phyloP scores from a whole-genome alignment of 345 rosid genomes.

The Populus ilicifolia region DNA sequence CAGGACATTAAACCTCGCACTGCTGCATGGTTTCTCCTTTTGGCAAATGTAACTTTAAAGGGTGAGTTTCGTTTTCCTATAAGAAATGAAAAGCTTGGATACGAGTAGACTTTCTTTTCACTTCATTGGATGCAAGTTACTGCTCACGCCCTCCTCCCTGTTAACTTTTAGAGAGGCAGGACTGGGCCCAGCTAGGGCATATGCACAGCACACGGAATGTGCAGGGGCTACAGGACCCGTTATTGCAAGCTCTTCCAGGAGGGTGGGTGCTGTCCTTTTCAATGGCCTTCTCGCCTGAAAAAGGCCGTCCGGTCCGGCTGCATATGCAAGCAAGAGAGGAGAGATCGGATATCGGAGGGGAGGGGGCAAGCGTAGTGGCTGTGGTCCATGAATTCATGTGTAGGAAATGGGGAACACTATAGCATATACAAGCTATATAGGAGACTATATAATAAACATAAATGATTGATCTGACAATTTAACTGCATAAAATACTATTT shows the following conservation, averaged over 20 bases:
- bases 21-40: no score
- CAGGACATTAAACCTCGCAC: no score
- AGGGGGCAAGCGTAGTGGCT: slow-evolving; percentile 2
- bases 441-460: not conserved
- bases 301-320: not conserved
- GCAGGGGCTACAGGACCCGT: not conserved
- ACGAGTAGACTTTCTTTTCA: not conserved
- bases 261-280: slow-evolving; percentile 38
- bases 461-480: not conserved
- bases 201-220: not conserved
- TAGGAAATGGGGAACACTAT: slow-evolving; percentile 48
- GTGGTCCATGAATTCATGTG: slow-evolving; percentile 45
- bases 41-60: not conserved
- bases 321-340: not conserved
- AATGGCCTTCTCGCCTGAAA: slow-evolving; percentile 25
- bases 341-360: not conserved
- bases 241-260: slow-evolving; percentile 19
- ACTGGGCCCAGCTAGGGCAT: not conserved
- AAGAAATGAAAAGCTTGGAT: not conserved
- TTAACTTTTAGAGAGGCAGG: slow-evolving; percentile 7
- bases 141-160: not conserved
- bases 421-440: slow-evolving; percentile 1
- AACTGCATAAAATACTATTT: not conserved
- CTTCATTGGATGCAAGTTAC: not conserved
- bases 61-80: not conserved